phyloP scores from a whole-genome alignment of 108 stramenopile species.

The Discostella stelligeroides region DNA sequence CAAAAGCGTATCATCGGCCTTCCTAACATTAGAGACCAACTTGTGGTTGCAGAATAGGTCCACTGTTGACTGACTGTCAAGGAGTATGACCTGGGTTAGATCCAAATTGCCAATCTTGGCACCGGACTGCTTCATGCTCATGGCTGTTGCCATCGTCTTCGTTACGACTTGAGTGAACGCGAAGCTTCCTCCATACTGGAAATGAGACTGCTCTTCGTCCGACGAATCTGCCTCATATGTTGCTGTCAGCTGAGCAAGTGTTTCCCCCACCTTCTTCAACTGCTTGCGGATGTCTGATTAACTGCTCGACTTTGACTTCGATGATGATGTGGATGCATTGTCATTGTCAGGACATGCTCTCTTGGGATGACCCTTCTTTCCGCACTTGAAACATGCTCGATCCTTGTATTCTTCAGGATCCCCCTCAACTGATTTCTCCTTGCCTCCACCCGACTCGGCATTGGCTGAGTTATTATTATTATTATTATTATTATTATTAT shows the following conservation, averaged over 20 bases:
- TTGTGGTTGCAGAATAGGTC: slow-evolving; percentile 5
- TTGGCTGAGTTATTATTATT: not conserved
- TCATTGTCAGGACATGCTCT: slow-evolving; percentile 1
- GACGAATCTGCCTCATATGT: too few species aligned
- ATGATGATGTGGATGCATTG: slow-evolving; percentile 10
- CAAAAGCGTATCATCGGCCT: not conserved
- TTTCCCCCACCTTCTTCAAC: too few species aligned
- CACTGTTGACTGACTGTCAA: slow-evolving; percentile 19
- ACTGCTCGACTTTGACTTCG: too few species aligned
- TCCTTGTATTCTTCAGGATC: not conserved
- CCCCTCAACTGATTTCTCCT: not conserved
- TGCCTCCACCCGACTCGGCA: not conserved
- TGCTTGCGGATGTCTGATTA: not conserved
- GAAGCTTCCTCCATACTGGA: slow-evolving; percentile 7
- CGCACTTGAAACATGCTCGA: slow-evolving; percentile 5
- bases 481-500: slow-evolving; percentile 9
- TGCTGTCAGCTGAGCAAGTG: too few species aligned
- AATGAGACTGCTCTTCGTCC: slow-evolving; percentile 13
- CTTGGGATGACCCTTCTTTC: slow-evolving; percentile 12
- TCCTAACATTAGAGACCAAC: not conserved
- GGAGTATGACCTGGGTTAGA: not conserved
- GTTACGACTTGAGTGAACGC: not conserved
- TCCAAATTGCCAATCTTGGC: not conserved
- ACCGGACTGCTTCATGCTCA: not conserved
- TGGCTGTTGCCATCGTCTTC: too few species aligned